These are phyloP conservation scores for Magnaporthiopsis rhizophila DNA, from an alignment of 2,329 filamentous ascomycete species.

Conservation along the genomic window DNA sequence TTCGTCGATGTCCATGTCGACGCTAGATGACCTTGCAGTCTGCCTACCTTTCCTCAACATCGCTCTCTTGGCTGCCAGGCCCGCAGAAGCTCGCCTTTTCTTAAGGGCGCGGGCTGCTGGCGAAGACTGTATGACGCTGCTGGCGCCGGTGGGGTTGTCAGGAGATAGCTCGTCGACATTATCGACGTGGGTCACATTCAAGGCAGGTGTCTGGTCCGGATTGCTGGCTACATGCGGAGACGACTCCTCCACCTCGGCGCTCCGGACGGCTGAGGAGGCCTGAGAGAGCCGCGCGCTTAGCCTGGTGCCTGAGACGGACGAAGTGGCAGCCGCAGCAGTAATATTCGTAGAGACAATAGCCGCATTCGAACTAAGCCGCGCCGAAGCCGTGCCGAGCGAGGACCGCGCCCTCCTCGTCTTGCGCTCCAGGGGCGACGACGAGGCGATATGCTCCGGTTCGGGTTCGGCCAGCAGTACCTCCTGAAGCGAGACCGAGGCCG, in stretches of 20 bases:
- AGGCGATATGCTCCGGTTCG: constrained; percentile 19
- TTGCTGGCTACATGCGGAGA: background rate
- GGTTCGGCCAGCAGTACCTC: constrained; percentile 24
- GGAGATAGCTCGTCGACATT: constrained; percentile 15
- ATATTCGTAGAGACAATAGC: background rate
- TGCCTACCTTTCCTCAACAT: background rate
- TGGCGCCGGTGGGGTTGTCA: constrained; percentile 7
- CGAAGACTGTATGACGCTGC: constrained; percentile 4
- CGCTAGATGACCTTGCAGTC: background rate
- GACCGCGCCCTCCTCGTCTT: background rate
- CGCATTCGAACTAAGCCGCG: background rate
- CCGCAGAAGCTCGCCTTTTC: background rate
- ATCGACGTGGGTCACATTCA: background rate
- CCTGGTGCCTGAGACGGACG: background rate
- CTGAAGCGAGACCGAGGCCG: constrained; percentile 31
- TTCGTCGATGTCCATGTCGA: background rate
- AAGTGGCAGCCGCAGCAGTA: background rate
- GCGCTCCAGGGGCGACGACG: constrained; percentile 33
- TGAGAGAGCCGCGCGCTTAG: background rate
- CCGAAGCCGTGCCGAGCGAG: background rate
- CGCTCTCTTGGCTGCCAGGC: background rate
- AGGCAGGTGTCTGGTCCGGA: background rate
- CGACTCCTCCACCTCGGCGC: background rate
- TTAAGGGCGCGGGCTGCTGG: constrained; percentile 1
- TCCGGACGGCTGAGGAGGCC: background rate